phyloP scores from a whole-genome alignment of 2,329 filamentous ascomycete genomes.

The Penicillium fuscoglaucum region DNA sequence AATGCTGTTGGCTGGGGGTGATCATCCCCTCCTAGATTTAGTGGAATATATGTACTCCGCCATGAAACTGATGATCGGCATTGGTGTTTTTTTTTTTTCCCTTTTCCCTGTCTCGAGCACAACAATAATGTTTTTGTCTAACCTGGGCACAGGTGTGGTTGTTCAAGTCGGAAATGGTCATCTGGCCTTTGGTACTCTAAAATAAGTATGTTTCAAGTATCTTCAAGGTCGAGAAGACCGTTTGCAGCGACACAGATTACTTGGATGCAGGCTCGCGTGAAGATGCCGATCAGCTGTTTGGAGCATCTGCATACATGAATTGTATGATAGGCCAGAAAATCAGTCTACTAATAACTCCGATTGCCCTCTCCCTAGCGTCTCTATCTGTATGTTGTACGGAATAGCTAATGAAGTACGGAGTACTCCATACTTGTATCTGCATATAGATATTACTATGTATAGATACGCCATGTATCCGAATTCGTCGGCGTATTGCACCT shows the following conservation, averaged over 20 bases:
- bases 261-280: background rate
- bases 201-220: background rate
- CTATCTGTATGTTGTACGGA: background rate
- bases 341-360: background rate
- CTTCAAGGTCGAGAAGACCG: background rate
- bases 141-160: background rate
- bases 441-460: background rate
- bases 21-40: constrained; percentile 2
- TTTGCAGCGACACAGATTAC: constrained; percentile 1
- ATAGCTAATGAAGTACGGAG: background rate
- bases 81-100: background rate
- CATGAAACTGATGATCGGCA: constrained; percentile 2
- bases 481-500: background rate
- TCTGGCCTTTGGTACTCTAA: background rate
- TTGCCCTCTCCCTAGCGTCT: background rate
- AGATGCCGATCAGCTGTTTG: background rate
- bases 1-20: constrained; percentile 6
- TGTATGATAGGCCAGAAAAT: background rate
- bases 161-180: background rate
- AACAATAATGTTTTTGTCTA: background rate
- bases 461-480: background rate
- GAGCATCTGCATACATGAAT: background rate
- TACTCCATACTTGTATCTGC: background rate
- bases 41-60: background rate
- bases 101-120: background rate